phyloP scores from a whole-genome alignment of 371 early-diverging fungal genomes.

The Rhizopus arrhizus region DNA sequence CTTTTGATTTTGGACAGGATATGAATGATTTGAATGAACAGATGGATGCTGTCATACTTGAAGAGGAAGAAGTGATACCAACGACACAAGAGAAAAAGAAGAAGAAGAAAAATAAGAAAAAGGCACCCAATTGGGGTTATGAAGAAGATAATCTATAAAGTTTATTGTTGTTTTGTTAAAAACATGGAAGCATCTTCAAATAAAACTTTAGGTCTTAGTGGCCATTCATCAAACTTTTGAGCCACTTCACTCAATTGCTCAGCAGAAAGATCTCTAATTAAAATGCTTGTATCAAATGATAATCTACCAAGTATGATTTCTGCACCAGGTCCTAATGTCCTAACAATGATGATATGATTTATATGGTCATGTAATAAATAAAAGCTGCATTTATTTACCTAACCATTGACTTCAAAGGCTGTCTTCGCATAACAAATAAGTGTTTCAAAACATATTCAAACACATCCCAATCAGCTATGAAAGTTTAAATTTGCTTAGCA shows the following conservation, averaged over 20 bases:
- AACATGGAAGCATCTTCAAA: constrained; percentile 10
- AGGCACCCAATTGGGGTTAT: constrained; percentile 26
- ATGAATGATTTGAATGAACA: constrained; percentile 10
- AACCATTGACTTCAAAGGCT: constrained; percentile 53
- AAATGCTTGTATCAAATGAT: constrained; percentile 50
- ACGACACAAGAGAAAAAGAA: constrained; percentile 24
- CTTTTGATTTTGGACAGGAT: constrained; percentile 39
- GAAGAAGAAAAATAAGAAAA: constrained; percentile 34
- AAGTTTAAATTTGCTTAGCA: background rate
- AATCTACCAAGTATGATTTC: constrained; percentile 59
- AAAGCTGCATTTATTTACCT: constrained; percentile 41
- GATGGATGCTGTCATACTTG: constrained; percentile 6
- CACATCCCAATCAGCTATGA: constrained; percentile 57
- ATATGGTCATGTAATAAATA: background rate
- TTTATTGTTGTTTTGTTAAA: constrained; percentile 41
- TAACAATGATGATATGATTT: constrained; percentile 6
- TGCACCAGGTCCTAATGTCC: constrained; percentile 65
- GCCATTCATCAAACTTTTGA: constrained; percentile 66
- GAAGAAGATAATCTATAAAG: constrained; percentile 21
- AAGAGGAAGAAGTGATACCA: constrained; percentile 14
- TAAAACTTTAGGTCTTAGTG: constrained; percentile 55
- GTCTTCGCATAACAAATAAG: constrained; percentile 51
- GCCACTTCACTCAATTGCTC: constrained; percentile 61
- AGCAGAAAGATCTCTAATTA: constrained; percentile 55
- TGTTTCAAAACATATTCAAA: constrained; percentile 62